Conservation (phyloP, 768 basidiomycete species). For the Trametes elegans region DNA sequence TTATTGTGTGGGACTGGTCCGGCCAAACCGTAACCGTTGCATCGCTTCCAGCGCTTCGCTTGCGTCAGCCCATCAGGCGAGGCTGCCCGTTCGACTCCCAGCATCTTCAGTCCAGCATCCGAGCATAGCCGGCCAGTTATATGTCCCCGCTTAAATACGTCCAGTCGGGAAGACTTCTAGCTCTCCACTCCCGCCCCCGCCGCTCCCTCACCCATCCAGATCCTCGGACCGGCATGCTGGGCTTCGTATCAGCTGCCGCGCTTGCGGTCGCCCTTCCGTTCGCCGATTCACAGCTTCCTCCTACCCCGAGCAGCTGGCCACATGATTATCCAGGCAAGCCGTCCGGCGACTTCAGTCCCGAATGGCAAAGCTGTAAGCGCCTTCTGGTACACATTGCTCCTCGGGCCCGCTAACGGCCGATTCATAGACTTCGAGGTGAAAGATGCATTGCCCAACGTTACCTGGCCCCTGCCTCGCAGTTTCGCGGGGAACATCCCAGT, state of each 20-base stretch:
- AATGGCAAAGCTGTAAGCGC: slow-evolving; percentile 36
- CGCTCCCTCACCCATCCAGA: background rate
- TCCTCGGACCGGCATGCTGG: slow-evolving; percentile 3
- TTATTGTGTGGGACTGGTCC: slow-evolving; percentile 15
- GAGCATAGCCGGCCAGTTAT: too few relatives aligned
- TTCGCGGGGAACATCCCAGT: slow-evolving; percentile 38
- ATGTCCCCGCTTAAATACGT: background rate
- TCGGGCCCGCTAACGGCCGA: too few relatives aligned
- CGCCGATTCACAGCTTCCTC: slow-evolving; percentile 8
- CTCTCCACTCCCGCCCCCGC: background rate
- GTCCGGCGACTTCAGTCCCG: slow-evolving; percentile 28
- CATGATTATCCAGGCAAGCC: slow-evolving; percentile 45
- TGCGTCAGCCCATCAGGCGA: background rate
- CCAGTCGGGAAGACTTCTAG: background rate
- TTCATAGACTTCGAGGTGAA: slow-evolving; percentile 37
- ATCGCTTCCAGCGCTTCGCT: background rate
- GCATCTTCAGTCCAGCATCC: too few relatives aligned
- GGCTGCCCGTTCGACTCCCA: background rate
- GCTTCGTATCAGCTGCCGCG: background rate
- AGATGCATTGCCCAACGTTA: slow-evolving; percentile 33
- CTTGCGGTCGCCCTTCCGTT: slow-evolving; percentile 3
- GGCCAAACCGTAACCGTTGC: background rate
- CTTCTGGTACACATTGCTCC: too few relatives aligned
- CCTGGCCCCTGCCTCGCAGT: slow-evolving; percentile 31
- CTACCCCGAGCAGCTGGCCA: slow-evolving; percentile 32